phyloP scores from a whole-genome alignment of 345 rosid species.

The Ceriops zippeliana region DNA sequence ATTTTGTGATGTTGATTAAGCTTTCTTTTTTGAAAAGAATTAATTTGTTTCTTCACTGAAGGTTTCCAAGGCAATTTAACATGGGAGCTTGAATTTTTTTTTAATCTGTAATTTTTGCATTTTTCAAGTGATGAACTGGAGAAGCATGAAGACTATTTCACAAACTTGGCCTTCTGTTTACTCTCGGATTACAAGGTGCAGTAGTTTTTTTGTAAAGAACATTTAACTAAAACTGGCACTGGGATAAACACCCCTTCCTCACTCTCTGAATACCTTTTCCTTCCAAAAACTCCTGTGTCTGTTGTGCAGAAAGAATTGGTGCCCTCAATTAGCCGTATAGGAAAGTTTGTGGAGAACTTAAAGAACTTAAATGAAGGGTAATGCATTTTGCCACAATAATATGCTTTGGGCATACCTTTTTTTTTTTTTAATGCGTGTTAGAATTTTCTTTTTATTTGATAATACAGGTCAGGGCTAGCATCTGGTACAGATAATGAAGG shows the following conservation, averaged over 20 bases:
- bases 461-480: slow-evolving; percentile 52
- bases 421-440: slow-evolving; percentile 9
- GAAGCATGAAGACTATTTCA: slow-evolving; percentile 74
- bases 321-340: slow-evolving; percentile 67
- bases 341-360: slow-evolving; percentile 80
- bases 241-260: background rate
- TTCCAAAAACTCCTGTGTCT: slow-evolving; percentile 5
- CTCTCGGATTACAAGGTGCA: slow-evolving; percentile 76
- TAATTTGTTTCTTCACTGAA: background rate
- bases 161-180: slow-evolving; percentile 57
- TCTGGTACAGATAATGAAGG: slow-evolving; percentile 45
- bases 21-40: background rate
- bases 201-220: background rate
- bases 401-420: slow-evolving; percentile 13
- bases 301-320: slow-evolving; percentile 68
- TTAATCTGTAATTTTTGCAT: slow-evolving; percentile 13
- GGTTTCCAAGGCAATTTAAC: too few relatives aligned
- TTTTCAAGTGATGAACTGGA: slow-evolving; percentile 72
- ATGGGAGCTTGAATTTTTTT: too few relatives aligned
- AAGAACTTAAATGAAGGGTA: slow-evolving; percentile 72
- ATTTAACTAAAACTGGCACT: background rate
- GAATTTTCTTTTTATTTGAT: slow-evolving; percentile 14
- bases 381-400: slow-evolving; percentile 10
- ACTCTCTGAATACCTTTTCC: background rate
- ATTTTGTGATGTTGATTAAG: slow-evolving; percentile 6